Conservation (phyloP, 306 rosid species). For the Cicer arietinum region DNA sequence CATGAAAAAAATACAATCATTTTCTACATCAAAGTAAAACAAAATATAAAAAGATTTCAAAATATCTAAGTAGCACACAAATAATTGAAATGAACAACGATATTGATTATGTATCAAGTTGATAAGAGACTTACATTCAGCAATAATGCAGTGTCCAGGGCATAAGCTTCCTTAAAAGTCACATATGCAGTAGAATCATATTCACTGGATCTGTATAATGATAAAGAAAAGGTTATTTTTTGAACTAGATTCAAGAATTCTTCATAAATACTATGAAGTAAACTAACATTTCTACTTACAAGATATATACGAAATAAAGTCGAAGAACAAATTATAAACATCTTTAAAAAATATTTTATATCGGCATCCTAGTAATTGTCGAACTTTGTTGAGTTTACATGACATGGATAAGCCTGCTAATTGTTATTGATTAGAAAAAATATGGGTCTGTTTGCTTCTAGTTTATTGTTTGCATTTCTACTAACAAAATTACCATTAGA, state of each 20-base stretch:
- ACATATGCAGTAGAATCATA: slow-evolving; percentile 75
- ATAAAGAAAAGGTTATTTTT: slow-evolving; percentile 35
- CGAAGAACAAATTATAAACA: background rate
- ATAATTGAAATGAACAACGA: slow-evolving; percentile 1
- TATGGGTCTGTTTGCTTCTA: too few relatives aligned
- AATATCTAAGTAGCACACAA: slow-evolving; percentile 17
- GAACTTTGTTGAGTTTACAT: background rate
- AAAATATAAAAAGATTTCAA: background rate
- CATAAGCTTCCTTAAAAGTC: slow-evolving; percentile 85
- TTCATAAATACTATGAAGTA: slow-evolving; percentile 15
- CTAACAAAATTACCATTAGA: too few relatives aligned
- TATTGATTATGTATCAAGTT: slow-evolving; percentile 2
- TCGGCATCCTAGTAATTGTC: slow-evolving; percentile 22
- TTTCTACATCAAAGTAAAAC: background rate
- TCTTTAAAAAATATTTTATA: slow-evolving; percentile 3
- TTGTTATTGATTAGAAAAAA: background rate
- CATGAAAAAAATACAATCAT: slow-evolving; percentile 10
- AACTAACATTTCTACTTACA: slow-evolving; percentile 2
- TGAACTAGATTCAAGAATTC: slow-evolving; percentile 38
- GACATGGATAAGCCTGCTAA: slow-evolving; percentile 30
- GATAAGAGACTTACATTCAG: slow-evolving; percentile 67
- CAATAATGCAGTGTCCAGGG: slow-evolving; percentile 85
- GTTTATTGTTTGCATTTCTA: too few relatives aligned
- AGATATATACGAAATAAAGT: background rate
- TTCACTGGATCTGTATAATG: slow-evolving; percentile 65